Conservation (phyloP, 371 early-diverging fungal genomes). For the Zopfochytrium polystomum region DNA sequence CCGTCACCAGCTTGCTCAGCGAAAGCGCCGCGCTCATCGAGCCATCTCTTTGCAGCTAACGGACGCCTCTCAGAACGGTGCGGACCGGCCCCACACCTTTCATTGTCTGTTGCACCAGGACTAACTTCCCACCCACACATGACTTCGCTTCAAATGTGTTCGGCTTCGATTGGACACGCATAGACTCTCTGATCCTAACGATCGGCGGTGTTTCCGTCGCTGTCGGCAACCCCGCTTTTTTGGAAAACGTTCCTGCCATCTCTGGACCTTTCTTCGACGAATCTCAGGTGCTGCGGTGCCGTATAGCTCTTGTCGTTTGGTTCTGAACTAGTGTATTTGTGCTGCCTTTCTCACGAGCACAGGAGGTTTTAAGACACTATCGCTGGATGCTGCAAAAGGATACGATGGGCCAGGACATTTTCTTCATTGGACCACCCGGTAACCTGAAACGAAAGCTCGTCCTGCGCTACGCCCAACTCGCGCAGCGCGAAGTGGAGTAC, state of each 20-base stretch:
- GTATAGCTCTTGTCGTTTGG: neutral
- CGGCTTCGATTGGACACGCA: no score
- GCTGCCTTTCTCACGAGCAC: neutral
- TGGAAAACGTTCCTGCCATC: constrained; percentile 66
- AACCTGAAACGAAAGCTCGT: constrained; percentile 66
- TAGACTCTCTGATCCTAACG: no score
- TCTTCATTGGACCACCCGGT: constrained; percentile 59
- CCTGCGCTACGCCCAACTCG: constrained; percentile 70
- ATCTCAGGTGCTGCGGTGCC: constrained; percentile 53
- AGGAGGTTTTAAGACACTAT: constrained; percentile 63
- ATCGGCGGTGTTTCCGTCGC: constrained; percentile 66
- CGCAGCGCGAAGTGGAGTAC: constrained; percentile 70
- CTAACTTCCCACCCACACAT: no score
- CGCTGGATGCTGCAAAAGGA: constrained; percentile 56
- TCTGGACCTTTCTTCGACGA: constrained; percentile 61
- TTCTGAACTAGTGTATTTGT: neutral
- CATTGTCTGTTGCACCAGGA: no score
- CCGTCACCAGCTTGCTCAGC: no score
- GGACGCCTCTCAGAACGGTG: no score
- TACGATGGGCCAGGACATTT: constrained; percentile 60
- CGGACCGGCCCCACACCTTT: no score
- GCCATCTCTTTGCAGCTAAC: no score
- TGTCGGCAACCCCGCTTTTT: constrained; percentile 52
- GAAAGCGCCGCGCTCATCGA: no score
- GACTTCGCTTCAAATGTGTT: no score